Conservation (phyloP, 2,329 filamentous ascomycete genomes). For the Aspergillus sp. region DNA sequence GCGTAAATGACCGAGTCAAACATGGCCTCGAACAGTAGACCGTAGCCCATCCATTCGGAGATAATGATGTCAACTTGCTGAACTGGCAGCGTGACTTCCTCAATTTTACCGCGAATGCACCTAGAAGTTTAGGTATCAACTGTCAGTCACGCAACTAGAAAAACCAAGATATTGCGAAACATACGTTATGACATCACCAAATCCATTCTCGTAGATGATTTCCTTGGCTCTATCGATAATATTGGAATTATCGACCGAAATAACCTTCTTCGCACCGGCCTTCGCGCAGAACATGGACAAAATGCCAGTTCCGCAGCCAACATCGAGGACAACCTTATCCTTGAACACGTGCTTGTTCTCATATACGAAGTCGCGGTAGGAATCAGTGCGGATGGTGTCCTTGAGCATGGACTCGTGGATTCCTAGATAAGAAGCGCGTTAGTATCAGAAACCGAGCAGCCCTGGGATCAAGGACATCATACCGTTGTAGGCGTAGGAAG, state of each 20-base stretch:
- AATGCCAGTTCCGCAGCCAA: constrained; percentile 84
- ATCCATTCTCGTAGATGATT: constrained; percentile 79
- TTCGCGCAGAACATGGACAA: constrained; percentile 92
- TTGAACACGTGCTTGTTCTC: constrained; percentile 84
- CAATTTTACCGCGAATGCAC: constrained; percentile 80
- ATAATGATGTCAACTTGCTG: constrained; percentile 89
- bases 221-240: constrained; percentile 86
- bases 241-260: constrained; percentile 88
- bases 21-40: constrained; percentile 92
- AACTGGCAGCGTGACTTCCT: constrained; percentile 78
- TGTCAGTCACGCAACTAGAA: constrained; percentile 10
- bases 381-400: constrained; percentile 81
- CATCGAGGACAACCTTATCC: constrained; percentile 84
- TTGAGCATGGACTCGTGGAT: constrained; percentile 98
- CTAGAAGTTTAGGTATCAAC: constrained; percentile 27
- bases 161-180: constrained; percentile 13
- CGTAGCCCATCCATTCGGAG: constrained; percentile 98
- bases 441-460: constrained; percentile 9
- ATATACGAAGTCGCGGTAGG: constrained; percentile 94
- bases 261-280: constrained; percentile 81
- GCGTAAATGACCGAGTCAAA: constrained; percentile 88
- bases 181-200: constrained; percentile 70
- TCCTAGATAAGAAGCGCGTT: constrained; percentile 50
- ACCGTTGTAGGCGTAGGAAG: constrained; percentile 70
- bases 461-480: constrained; percentile 25